Evolutionary conservation across 768 basidiomycete genomes (phyloP).

Genomic region (Sarcomyxa edulis): DNA sequence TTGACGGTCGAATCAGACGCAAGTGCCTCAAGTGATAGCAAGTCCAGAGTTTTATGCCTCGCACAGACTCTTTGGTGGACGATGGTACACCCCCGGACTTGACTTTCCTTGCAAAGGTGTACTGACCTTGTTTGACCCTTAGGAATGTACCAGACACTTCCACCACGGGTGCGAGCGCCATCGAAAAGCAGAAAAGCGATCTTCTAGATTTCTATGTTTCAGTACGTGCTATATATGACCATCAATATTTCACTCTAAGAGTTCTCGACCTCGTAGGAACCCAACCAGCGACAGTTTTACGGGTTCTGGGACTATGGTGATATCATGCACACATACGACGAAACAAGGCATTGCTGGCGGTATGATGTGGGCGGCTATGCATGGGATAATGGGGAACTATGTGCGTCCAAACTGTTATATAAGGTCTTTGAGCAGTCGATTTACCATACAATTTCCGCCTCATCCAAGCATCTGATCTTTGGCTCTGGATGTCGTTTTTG

Average conservation of each 20-base stretch:
- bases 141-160: constrained; percentile 28
- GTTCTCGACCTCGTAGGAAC: constrained; percentile 16
- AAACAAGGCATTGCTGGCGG: constrained; percentile 32
- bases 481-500: constrained; percentile 35
- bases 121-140: not conserved
- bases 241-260: not conserved
- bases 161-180: constrained; percentile 21
- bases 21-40: constrained; percentile 27
- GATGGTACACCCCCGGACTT: constrained; percentile 22
- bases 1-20: constrained; percentile 14
- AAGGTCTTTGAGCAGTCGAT: not conserved
- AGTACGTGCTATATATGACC: constrained; percentile 9
- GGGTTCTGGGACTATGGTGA: constrained; percentile 36
- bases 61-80: constrained; percentile 29
- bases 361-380: constrained; percentile 32
- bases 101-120: too few species aligned
- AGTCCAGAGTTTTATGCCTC: constrained; percentile 29
- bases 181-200: constrained; percentile 29
- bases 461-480: constrained; percentile 25
- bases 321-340: constrained; percentile 35
- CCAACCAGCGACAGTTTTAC: constrained; percentile 29
- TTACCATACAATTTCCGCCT: not conserved
- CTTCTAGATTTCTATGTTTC: constrained; percentile 31
- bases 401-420: constrained; percentile 18
- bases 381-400: constrained; percentile 33